Percentiles rank a stretch among this genome's conserved stretches.
These are phyloP conservation scores for Coniochaeta hoffmannii DNA, from an alignment of 2,329 filamentous ascomycete species.

Conservation along the genomic window DNA sequence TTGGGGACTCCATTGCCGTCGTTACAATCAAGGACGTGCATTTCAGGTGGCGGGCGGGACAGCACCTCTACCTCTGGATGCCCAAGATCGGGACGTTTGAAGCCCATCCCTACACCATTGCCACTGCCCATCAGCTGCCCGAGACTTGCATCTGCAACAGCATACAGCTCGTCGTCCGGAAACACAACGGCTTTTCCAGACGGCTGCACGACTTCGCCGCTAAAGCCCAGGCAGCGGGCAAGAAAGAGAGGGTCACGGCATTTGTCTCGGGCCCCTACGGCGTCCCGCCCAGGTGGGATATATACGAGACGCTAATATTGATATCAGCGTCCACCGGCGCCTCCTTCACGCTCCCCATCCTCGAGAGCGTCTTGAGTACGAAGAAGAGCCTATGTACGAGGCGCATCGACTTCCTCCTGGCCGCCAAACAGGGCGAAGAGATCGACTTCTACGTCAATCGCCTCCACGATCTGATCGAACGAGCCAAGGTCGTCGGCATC, in stretches of 20 bases:
- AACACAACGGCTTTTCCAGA: constrained; percentile 50
- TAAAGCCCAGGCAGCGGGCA: constrained; percentile 22
- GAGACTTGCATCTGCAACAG: constrained; percentile 50
- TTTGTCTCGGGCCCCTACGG: constrained; percentile 53
- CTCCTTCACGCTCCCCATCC: constrained; percentile 52
- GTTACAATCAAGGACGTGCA: constrained; percentile 53
- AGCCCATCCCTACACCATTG: constrained; percentile 55
- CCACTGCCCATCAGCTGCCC: constrained; percentile 42
- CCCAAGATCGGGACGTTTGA: constrained; percentile 46
- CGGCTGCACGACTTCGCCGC: constrained; percentile 40
- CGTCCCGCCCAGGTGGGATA: constrained; percentile 45
- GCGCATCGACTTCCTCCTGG: constrained; percentile 44
- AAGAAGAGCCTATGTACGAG: constrained; percentile 37
- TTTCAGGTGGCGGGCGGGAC: constrained; percentile 51
- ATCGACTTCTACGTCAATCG: constrained; percentile 47
- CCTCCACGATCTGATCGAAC: constrained; percentile 35
- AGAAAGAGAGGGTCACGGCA: constrained; percentile 28
- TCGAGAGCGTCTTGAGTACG: constrained; percentile 43
- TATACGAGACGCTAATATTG: constrained; percentile 52
- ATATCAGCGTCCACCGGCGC: constrained; percentile 57
- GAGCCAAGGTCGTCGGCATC: constrained; percentile 35
- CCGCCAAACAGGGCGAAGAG: constrained; percentile 44
- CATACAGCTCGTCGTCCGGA: constrained; percentile 49
- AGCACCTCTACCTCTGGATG: constrained; percentile 55
- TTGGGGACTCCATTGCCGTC: constrained; percentile 46